phyloP scores from a whole-genome alignment of 768 basidiomycete species.

The Phylloporus arenicola region DNA sequence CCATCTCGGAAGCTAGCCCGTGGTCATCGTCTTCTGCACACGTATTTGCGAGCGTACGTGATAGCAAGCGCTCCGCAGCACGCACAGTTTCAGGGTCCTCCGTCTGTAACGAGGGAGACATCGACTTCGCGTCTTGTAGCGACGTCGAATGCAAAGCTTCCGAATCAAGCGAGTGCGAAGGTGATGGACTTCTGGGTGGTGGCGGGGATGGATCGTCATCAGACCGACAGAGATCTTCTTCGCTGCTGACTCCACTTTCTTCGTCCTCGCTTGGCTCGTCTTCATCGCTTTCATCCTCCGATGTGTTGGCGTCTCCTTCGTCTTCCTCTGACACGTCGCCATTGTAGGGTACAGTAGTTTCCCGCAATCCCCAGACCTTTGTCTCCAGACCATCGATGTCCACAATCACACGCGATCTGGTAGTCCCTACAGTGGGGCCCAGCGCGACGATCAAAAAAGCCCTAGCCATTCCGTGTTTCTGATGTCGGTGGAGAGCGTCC shows the following conservation, averaged over 20 bases:
- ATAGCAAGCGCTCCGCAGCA: constrained; percentile 38
- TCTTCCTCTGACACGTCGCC: constrained; percentile 5
- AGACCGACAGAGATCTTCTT: constrained; percentile 3
- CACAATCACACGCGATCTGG: constrained; percentile 56
- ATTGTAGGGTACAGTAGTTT: constrained; percentile 3
- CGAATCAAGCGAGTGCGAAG: constrained; percentile 16
- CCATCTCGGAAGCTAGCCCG: constrained; percentile 39
- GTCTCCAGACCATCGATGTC: constrained; percentile 61
- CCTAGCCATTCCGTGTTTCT: constrained; percentile 18
- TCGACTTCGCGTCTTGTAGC: not conserved
- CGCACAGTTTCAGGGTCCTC: constrained; percentile 33
- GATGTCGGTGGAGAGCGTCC: not conserved
- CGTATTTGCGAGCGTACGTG: constrained; percentile 41
- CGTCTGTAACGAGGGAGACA: constrained; percentile 2
- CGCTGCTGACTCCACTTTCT: constrained; percentile 1
- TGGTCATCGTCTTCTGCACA: constrained; percentile 37
- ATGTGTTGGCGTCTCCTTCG: not conserved
- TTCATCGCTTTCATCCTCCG: not conserved
- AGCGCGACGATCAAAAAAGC: constrained; percentile 60
- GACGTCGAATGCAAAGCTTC: constrained; percentile 24
- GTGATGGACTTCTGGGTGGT: constrained; percentile 25
- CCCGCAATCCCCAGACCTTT: constrained; percentile 28
- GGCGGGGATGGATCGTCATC: constrained; percentile 14
- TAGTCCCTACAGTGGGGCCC: constrained; percentile 58
- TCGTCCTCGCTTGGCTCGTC: constrained; percentile 10